Evolutionary conservation across 2,329 filamentous ascomycete species (phyloP).

Genomic region (Pseudogymnoascus sp.): DNA sequence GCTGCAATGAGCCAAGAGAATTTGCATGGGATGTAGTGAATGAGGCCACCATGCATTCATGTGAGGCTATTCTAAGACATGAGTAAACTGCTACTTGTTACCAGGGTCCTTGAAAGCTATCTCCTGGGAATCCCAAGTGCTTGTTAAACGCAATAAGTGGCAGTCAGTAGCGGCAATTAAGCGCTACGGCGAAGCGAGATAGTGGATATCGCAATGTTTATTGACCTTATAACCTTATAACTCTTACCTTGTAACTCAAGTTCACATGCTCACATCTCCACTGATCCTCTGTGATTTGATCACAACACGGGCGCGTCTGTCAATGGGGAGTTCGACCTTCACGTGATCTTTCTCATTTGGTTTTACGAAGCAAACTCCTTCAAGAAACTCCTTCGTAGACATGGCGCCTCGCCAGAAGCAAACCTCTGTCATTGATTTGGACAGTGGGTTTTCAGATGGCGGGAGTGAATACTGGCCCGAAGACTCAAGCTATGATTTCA

Average conservation of each 20-base stretch:
- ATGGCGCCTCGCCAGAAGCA: not conserved
- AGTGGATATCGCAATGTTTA: conserved; percentile 6
- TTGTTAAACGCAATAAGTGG: not conserved
- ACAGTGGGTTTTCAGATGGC: not conserved
- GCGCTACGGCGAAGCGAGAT: conserved; percentile 2
- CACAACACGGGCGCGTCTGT: not conserved
- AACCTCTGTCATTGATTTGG: not conserved
- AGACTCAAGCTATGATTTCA: not conserved
- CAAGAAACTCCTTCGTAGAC: not conserved
- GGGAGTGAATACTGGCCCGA: not conserved
- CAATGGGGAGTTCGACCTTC: not conserved
- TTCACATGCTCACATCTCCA: conserved; percentile 4
- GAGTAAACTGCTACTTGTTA: not conserved
- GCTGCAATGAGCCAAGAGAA: not conserved
- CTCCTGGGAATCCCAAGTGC: not conserved
- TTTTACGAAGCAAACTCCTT: not conserved
- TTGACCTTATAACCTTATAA: conserved; percentile 3
- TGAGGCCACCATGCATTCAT: not conserved
- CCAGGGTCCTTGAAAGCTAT: not conserved
- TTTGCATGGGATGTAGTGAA: not conserved
- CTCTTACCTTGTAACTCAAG: not conserved
- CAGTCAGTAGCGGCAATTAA: not conserved
- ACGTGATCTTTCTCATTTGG: not conserved
- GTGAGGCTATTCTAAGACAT: not conserved
- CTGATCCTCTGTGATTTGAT: not conserved